A percentile compares a stretch with the other conserved stretches of the same genome.
Conservation (phyloP, 768 basidiomycete genomes). For the Lactifluus volemus region DNA sequence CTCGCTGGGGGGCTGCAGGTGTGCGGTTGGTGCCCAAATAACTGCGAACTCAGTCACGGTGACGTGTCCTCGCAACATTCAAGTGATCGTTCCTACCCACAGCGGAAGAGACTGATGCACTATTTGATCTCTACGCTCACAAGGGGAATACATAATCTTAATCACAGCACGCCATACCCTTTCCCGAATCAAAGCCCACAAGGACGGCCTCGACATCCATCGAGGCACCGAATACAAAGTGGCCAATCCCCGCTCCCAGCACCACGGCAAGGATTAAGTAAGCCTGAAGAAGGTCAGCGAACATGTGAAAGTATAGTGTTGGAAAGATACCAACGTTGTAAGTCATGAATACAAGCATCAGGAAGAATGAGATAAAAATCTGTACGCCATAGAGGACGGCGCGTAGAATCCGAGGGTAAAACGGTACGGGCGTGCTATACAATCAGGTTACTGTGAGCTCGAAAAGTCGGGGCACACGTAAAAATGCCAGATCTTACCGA, state of each 20-base stretch:
- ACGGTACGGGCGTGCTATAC: conserved; percentile 42
- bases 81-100: too few species aligned
- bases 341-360: conserved; percentile 96
- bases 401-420: conserved; percentile 43
- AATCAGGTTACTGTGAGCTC: not conserved
- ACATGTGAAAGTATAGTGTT: not conserved
- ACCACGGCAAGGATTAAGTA: conserved; percentile 82
- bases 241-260: conserved; percentile 72
- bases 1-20: too few species aligned
- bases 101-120: too few species aligned
- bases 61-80: too few species aligned
- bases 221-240: conserved; percentile 62
- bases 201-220: conserved; percentile 58
- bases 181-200: conserved; percentile 34
- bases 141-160: conserved; percentile 26
- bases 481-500: conserved; percentile 31
- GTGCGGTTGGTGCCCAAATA: too few species aligned
- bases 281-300: conserved; percentile 39
- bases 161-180: conserved; percentile 70
- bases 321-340: conserved; percentile 64
- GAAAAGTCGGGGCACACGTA: conserved; percentile 31
- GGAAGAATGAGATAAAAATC: conserved; percentile 77
- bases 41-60: too few species aligned
- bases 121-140: too few species aligned
- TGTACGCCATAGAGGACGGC: conserved; percentile 66